phyloP scores from a whole-genome alignment of 495 filamentous ascomycete species.

The Penicillium steckii region DNA sequence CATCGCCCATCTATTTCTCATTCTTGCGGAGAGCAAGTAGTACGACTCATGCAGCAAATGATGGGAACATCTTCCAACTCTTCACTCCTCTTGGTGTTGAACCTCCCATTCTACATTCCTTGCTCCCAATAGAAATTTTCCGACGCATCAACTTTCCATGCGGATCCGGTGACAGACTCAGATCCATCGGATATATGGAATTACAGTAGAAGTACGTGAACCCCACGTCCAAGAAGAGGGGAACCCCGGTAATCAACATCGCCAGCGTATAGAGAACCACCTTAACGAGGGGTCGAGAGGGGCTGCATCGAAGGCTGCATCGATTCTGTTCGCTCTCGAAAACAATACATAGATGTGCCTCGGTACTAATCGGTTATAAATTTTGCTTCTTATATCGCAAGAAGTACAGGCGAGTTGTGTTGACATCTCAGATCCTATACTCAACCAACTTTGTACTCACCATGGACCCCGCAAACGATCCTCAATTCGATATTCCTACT shows the following conservation, averaged over 20 bases:
- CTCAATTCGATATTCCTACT: slow-evolving; percentile 42
- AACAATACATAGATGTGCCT: neutral
- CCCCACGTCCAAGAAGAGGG: slow-evolving; percentile 1
- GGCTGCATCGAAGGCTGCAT: no score
- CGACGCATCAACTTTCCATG: neutral
- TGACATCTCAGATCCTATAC: neutral
- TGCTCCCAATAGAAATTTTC: no score
- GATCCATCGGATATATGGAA: neutral
- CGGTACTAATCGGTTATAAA: neutral
- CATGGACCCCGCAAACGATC: slow-evolving; percentile 4
- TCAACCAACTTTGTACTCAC: neutral
- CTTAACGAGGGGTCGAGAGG: slow-evolving; percentile 1
- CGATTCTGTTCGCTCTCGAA: no score
- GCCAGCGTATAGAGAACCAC: neutral
- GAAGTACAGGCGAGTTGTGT: neutral
- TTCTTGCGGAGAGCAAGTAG: no score
- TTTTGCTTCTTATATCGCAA: neutral
- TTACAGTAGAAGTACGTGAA: neutral
- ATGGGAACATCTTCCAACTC: no score
- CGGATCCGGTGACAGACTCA: neutral
- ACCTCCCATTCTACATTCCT: no score
- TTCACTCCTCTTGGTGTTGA: no score
- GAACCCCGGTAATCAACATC: neutral
- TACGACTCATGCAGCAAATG: no score
- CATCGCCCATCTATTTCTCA: no score